Percentiles rank a stretch among this genome's conserved stretches.
Conservation (phyloP, 495 filamentous ascomycete species). For the Hyaloscypha variabilis region DNA sequence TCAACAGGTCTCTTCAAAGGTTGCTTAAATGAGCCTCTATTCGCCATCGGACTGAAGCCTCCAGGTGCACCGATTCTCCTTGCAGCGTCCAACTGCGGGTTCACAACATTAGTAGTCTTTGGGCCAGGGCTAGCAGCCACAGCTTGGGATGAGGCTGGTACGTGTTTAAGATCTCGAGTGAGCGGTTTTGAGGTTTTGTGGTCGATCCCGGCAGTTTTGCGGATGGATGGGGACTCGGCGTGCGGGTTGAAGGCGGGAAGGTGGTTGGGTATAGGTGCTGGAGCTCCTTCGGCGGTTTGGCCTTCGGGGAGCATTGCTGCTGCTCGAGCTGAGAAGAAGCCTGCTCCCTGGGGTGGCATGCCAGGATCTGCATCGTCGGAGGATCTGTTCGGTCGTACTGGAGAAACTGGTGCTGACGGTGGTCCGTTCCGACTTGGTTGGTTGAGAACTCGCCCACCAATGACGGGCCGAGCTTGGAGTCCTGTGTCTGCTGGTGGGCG, state of each 20-base stretch:
- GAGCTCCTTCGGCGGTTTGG: conserved; percentile 40
- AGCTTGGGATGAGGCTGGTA: conserved; percentile 30
- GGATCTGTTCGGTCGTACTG: conserved; percentile 17
- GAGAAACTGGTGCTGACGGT: conserved; percentile 27
- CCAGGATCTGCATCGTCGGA: neutral
- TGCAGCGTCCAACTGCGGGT: conserved; percentile 68
- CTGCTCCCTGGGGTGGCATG: conserved; percentile 40
- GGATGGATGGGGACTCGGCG: conserved; percentile 82
- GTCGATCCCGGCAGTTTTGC: conserved; percentile 88
- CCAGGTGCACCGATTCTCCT: conserved; percentile 76
- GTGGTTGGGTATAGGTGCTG: conserved; percentile 41
- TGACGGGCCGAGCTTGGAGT: neutral
- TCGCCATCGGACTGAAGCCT: conserved; percentile 50
- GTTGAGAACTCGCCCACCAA: conserved; percentile 27
- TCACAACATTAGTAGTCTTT: conserved; percentile 57
- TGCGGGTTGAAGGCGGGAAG: conserved; percentile 75
- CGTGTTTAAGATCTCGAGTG: conserved; percentile 31
- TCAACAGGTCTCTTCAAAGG: conserved; percentile 55
- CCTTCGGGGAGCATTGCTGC: conserved; percentile 48
- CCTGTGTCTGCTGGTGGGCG: conserved; percentile 12
- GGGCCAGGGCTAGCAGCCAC: conserved; percentile 29
- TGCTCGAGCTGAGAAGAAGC: conserved; percentile 80
- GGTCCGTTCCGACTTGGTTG: conserved; percentile 28
- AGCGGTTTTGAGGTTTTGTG: conserved; percentile 44
- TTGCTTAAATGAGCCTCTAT: conserved; percentile 61